Evolutionary conservation across 2,329 filamentous ascomycete species (phyloP).

Genomic region (Claviceps arundinis): DNA sequence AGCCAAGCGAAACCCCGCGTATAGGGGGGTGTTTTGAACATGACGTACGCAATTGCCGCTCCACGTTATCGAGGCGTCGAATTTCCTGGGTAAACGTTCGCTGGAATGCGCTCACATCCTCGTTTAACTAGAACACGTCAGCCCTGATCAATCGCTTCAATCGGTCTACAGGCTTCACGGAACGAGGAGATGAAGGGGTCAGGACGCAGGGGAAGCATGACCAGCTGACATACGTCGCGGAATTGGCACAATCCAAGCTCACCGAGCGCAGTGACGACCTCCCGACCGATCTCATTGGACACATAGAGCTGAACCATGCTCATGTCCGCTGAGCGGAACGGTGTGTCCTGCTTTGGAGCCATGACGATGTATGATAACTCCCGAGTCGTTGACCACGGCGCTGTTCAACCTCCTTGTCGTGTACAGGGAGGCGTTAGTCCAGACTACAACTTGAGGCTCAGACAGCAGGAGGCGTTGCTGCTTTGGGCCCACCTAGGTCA

Average conservation of each 20-base stretch:
- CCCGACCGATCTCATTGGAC: conserved; percentile 94
- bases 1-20: conserved; percentile 2
- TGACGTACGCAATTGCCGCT: conserved; percentile 81
- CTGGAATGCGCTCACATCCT: conserved; percentile 87
- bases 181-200: not conserved
- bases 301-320: conserved; percentile 99
- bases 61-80: conserved; percentile 91
- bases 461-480: conserved; percentile 10
- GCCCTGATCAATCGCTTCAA: not conserved
- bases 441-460: conserved; percentile 8
- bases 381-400: conserved; percentile 17
- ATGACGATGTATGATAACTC: conserved; percentile 28
- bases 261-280: conserved; percentile 91
- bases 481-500: conserved; percentile 15
- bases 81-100: conserved; percentile 97
- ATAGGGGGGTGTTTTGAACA: conserved; percentile 1
- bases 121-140: conserved; percentile 58
- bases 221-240: conserved; percentile 60
- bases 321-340: conserved; percentile 99
- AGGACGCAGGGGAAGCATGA: not conserved
- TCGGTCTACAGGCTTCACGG: not conserved
- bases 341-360: conserved; percentile 67
- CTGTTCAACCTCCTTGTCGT: conserved; percentile 14
- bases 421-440: conserved; percentile 7
- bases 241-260: conserved; percentile 96